Evolutionary conservation across 306 rosid species (phyloP).

Genomic region (Medicago arabica): DNA sequence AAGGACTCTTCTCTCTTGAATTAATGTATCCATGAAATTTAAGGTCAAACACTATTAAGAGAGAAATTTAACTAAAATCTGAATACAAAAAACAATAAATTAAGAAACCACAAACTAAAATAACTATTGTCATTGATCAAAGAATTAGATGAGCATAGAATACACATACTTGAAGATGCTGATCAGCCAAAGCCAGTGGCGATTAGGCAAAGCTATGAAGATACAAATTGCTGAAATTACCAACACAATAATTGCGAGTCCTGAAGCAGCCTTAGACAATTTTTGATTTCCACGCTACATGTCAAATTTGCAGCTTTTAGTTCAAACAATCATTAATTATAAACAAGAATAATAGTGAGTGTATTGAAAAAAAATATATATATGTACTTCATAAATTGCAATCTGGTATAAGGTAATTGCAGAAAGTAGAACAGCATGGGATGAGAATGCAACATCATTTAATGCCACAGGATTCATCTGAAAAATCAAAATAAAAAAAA

Average conservation of each 20-base stretch:
- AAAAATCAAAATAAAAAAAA: conserved; percentile 10
- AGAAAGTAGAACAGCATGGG: conserved; percentile 68
- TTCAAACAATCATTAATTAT: background rate
- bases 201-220: conserved; percentile 62
- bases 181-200: conserved; percentile 71
- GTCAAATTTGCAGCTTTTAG: conserved; percentile 6
- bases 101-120: too few species aligned
- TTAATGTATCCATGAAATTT: too few species aligned
- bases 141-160: background rate
- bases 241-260: conserved; percentile 51
- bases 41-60: too few species aligned
- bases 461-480: conserved; percentile 95
- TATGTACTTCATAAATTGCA: conserved; percentile 62
- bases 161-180: conserved; percentile 34
- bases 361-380: background rate
- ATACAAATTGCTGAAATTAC: conserved; percentile 61
- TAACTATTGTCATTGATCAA: background rate
- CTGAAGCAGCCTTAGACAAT: conserved; percentile 56
- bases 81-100: too few species aligned
- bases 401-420: conserved; percentile 65
- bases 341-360: conserved; percentile 3
- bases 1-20: too few species aligned
- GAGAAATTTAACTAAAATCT: too few species aligned
- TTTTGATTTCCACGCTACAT: conserved; percentile 75
- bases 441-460: conserved; percentile 84